Conservation (phyloP, 768 basidiomycete genomes). For the Boletus huronensis region DNA sequence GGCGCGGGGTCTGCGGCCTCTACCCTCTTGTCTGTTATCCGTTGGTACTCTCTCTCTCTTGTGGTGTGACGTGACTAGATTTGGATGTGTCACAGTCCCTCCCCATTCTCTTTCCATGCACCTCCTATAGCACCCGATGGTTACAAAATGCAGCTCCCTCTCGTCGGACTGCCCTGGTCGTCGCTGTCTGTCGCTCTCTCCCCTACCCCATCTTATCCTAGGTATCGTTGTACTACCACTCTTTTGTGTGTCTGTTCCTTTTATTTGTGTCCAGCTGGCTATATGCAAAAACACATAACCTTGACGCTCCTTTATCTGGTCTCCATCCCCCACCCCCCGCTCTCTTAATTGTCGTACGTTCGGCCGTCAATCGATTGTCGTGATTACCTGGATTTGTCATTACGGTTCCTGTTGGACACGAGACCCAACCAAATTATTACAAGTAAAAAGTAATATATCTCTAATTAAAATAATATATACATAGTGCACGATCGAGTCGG, state of each 20-base stretch:
- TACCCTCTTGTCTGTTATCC: slow-evolving; percentile 8
- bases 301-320: slow-evolving; percentile 6
- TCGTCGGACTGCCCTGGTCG: background rate
- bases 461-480: background rate
- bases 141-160: slow-evolving; percentile 4
- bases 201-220: slow-evolving; percentile 9
- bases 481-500: background rate
- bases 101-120: slow-evolving; percentile 1
- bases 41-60: slow-evolving; percentile 13
- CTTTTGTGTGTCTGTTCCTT: slow-evolving; percentile 16
- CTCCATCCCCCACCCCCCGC: background rate
- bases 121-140: slow-evolving; percentile 14
- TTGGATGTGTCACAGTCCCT: slow-evolving; percentile 13
- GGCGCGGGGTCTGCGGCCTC: slow-evolving; percentile 10
- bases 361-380: background rate
- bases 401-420: background rate
- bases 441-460: slow-evolving; percentile 6
- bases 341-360: background rate
- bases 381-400: background rate
- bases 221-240: slow-evolving; percentile 26
- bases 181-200: slow-evolving; percentile 5
- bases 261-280: slow-evolving; percentile 9
- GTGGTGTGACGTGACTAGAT: slow-evolving; percentile 11
- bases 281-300: slow-evolving; percentile 14
- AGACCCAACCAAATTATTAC: background rate